Percentiles rank a stretch among this genome's conserved stretches.
These are phyloP conservation scores for Hygrocybe punicea DNA, from an alignment of 768 basidiomycete genomes.

Conservation along the genomic window DNA sequence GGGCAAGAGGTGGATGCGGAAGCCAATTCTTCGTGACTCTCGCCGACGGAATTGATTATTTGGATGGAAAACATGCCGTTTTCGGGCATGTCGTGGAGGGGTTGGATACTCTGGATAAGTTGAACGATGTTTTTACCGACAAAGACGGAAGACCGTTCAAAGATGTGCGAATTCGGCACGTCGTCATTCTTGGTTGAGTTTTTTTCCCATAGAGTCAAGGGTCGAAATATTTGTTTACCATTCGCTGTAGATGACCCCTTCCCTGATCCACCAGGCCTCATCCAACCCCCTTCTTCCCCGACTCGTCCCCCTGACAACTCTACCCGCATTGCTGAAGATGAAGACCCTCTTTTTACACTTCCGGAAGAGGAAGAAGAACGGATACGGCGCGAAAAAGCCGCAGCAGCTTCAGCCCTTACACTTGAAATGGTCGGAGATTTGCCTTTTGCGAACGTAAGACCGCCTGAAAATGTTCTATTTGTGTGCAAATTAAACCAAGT, in stretches of 20 bases:
- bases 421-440: slow-evolving; percentile 99
- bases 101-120: slow-evolving; percentile 82
- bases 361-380: slow-evolving; percentile 86
- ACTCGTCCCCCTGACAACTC: slow-evolving; percentile 79
- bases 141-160: slow-evolving; percentile 88
- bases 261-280: slow-evolving; percentile 76
- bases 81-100: slow-evolving; percentile 97
- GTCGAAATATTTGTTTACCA: neutral
- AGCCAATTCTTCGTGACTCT: slow-evolving; percentile 98
- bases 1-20: slow-evolving; percentile 73
- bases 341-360: slow-evolving; percentile 77
- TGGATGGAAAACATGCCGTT: slow-evolving; percentile 89
- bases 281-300: slow-evolving; percentile 72
- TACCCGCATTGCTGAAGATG: slow-evolving; percentile 91
- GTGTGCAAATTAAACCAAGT: slow-evolving; percentile 98
- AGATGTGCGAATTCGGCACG: slow-evolving; percentile 91
- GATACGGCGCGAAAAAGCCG: slow-evolving; percentile 79
- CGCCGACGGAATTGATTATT: slow-evolving; percentile 85
- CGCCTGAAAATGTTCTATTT: slow-evolving; percentile 97
- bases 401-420: slow-evolving; percentile 89
- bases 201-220: slow-evolving; percentile 15
- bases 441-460: slow-evolving; percentile 95
- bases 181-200: slow-evolving; percentile 79
- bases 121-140: slow-evolving; percentile 90
- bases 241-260: slow-evolving; percentile 83